These are phyloP conservation scores for Osmanthus fragrans DNA, from an alignment of 257 asterid species.

Conservation along the genomic window DNA sequence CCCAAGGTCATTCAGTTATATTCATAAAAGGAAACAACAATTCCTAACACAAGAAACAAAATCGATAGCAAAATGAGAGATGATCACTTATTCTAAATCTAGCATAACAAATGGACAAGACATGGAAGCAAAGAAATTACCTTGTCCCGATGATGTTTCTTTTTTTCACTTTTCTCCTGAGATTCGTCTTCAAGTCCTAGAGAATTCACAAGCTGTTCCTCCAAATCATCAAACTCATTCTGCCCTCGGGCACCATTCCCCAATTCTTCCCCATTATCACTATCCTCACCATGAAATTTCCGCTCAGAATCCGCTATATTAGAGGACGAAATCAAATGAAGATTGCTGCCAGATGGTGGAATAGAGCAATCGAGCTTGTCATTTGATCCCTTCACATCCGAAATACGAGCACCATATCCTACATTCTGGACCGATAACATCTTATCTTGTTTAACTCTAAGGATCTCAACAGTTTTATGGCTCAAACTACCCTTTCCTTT, in stretches of 20 bases:
- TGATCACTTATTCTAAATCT: background rate
- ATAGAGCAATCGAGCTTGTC: constrained; percentile 48
- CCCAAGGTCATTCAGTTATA: background rate
- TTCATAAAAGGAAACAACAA: constrained; percentile 3
- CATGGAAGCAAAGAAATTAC: constrained; percentile 31
- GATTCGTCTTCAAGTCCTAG: constrained; percentile 55
- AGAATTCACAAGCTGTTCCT: constrained; percentile 49
- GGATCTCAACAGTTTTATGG: constrained; percentile 11
- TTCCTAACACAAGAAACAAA: background rate
- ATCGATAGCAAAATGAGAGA: background rate
- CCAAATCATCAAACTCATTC: constrained; percentile 48
- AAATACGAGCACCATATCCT: constrained; percentile 11
- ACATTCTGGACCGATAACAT: constrained; percentile 7
- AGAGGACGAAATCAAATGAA: constrained; percentile 38
- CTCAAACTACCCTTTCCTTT: constrained; percentile 37
- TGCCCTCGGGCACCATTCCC: constrained; percentile 22
- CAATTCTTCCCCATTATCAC: constrained; percentile 24
- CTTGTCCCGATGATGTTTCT: constrained; percentile 65
- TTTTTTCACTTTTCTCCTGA: constrained; percentile 49
- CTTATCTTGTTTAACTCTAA: constrained; percentile 19
- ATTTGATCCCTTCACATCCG: constrained; percentile 24
- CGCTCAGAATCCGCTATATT: constrained; percentile 46
- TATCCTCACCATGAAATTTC: constrained; percentile 30
- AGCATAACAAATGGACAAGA: constrained; percentile 7
- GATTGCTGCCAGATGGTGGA: constrained; percentile 36